Evolutionary conservation across 2,329 filamentous ascomycete species (phyloP).

Genomic region (Madurella fahalii): DNA sequence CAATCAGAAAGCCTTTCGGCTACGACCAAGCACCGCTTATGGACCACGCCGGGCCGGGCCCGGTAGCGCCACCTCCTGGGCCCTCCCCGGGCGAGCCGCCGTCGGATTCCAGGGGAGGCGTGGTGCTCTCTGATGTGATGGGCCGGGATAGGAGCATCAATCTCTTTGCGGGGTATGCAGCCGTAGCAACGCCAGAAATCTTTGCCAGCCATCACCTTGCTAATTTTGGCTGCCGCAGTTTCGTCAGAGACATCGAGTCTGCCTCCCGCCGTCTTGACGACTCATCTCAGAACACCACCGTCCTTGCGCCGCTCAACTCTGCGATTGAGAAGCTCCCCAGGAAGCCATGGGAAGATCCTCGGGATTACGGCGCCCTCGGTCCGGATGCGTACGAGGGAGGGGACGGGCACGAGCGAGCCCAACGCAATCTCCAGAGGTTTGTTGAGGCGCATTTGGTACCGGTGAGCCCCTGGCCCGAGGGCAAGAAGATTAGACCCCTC

Average conservation of each 20-base stretch:
- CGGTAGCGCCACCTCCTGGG: slow-evolving; percentile 25
- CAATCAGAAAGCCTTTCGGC: slow-evolving; percentile 21
- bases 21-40: slow-evolving; percentile 32
- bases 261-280: slow-evolving; percentile 67
- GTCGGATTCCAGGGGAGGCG: slow-evolving; percentile 38
- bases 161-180: slow-evolving; percentile 65
- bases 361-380: slow-evolving; percentile 66
- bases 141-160: slow-evolving; percentile 74
- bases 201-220: not conserved
- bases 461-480: slow-evolving; percentile 68
- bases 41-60: slow-evolving; percentile 27
- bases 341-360: slow-evolving; percentile 80
- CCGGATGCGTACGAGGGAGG: slow-evolving; percentile 70
- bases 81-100: slow-evolving; percentile 24
- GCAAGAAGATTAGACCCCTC: slow-evolving; percentile 61
- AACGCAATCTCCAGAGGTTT: slow-evolving; percentile 71
- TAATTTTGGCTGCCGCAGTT: slow-evolving; percentile 27
- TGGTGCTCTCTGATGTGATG: slow-evolving; percentile 81
- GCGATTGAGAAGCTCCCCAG: slow-evolving; percentile 72
- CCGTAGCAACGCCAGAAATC: not conserved
- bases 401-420: slow-evolving; percentile 71
- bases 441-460: slow-evolving; percentile 82
- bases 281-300: slow-evolving; percentile 65
- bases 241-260: slow-evolving; percentile 71
- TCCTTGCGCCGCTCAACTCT: slow-evolving; percentile 82